Percentiles rank a stretch among this genome's conserved stretches.
These are phyloP conservation scores for Nakazawaea ambrosiae DNA, from an alignment of 805 yeast genomes.

Conservation along the genomic window DNA sequence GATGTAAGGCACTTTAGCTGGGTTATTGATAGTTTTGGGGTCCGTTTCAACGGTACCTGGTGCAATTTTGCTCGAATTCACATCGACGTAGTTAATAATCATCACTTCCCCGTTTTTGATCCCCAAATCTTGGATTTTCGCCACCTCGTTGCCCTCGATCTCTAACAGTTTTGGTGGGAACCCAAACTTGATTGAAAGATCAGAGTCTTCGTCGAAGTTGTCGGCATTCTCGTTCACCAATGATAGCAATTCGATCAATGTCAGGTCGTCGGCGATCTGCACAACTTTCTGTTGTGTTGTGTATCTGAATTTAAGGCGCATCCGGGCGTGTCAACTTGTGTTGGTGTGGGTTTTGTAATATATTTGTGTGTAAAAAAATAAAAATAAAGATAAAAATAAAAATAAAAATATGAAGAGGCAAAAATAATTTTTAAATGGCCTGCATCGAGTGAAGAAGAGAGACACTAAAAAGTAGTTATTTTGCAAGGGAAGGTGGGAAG, in stretches of 20 bases:
- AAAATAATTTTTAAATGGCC: too few relatives aligned
- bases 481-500: too few relatives aligned
- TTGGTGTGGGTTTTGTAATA: too few relatives aligned
- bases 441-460: too few relatives aligned
- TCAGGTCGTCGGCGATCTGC: not conserved
- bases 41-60: conserved; percentile 7
- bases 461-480: too few relatives aligned
- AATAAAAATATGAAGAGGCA: too few relatives aligned
- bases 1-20: conserved; percentile 11
- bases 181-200: conserved; percentile 37
- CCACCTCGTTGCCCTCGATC: conserved; percentile 15
- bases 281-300: not conserved
- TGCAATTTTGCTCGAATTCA: conserved; percentile 4
- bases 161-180: conserved; percentile 52
- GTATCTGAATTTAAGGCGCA: not conserved
- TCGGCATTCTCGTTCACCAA: conserved; percentile 3
- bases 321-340: too few relatives aligned
- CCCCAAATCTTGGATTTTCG: conserved; percentile 32
- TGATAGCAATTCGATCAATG: conserved; percentile 3
- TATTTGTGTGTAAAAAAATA: not conserved
- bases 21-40: conserved; percentile 8
- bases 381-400: too few relatives aligned
- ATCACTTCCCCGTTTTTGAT: conserved; percentile 56
- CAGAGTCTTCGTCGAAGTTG: conserved; percentile 4
- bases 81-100: conserved; percentile 23